phyloP scores from a whole-genome alignment of 2,329 filamentous ascomycete species.

The Paecilomyces sp. region DNA sequence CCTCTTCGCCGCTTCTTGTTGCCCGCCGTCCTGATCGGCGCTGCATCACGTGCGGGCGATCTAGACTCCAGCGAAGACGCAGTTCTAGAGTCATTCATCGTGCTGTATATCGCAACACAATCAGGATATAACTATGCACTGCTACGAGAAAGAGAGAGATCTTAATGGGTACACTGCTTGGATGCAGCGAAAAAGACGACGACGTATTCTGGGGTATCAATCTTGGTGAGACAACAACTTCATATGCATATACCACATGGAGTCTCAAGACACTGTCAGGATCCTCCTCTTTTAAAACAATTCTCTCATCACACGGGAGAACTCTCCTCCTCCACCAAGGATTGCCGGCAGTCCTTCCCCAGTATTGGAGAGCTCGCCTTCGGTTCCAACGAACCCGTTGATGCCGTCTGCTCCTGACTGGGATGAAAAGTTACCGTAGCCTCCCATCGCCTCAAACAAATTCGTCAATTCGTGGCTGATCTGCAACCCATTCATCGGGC shows the following conservation, averaged over 20 bases:
- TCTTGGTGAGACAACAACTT: not conserved
- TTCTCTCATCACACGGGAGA: slow-evolving; percentile 53
- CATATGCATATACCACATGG: not conserved
- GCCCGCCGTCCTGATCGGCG: not conserved
- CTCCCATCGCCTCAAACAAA: slow-evolving; percentile 57
- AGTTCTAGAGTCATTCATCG: not conserved
- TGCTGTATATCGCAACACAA: not conserved
- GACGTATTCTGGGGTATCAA: not conserved
- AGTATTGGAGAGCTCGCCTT: slow-evolving; percentile 34
- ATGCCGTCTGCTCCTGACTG: slow-evolving; percentile 27
- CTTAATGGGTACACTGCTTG: not conserved
- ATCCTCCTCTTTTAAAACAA: slow-evolving; percentile 41
- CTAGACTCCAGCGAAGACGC: not conserved
- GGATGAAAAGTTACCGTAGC: slow-evolving; percentile 35
- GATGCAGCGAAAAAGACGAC: not conserved
- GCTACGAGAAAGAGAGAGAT: not conserved
- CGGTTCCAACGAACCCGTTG: slow-evolving; percentile 28
- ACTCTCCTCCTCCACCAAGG: slow-evolving; percentile 51
- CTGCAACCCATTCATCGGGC: slow-evolving; percentile 52
- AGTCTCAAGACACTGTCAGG: not conserved
- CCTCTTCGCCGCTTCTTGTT: not conserved
- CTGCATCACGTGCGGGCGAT: not conserved
- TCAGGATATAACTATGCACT: not conserved
- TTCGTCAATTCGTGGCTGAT: slow-evolving; percentile 55
- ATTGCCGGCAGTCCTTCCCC: slow-evolving; percentile 38